Evolutionary conservation across 768 basidiomycete genomes (phyloP).

Genomic region (Fomitopsis pulvina): DNA sequence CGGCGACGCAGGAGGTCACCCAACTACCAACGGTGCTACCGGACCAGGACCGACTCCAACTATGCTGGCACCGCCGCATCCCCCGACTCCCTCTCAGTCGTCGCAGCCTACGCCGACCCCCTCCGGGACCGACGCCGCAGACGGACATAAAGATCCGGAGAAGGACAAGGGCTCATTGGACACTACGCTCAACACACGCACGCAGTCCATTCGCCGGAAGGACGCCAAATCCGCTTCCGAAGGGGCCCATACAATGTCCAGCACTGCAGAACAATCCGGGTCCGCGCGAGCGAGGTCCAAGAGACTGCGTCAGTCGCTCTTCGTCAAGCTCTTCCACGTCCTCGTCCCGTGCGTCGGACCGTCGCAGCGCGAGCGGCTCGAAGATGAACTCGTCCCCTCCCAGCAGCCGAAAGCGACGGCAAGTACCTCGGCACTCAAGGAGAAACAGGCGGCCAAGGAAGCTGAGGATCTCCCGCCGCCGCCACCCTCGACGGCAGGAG

Average conservation of each 20-base stretch:
- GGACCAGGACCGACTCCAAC: constrained; percentile 21
- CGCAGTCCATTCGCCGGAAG: constrained; percentile 22
- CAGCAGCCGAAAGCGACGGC: constrained; percentile 2
- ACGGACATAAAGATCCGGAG: constrained; percentile 34
- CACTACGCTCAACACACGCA: constrained; percentile 32
- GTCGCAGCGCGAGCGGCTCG: constrained; percentile 39
- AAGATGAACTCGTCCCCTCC: constrained; percentile 24
- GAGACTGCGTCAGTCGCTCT: constrained; percentile 43
- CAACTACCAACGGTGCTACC: constrained; percentile 4
- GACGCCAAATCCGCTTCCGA: constrained; percentile 27
- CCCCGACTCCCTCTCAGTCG: neutral
- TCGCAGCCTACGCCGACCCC: constrained; percentile 3
- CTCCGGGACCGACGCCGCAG: constrained; percentile 26
- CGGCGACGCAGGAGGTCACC: constrained; percentile 10
- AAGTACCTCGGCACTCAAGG: constrained; percentile 17
- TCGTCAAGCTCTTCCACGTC: constrained; percentile 52
- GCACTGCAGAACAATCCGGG: constrained; percentile 18
- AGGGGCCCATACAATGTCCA: constrained; percentile 26
- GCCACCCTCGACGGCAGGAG: constrained; percentile 6
- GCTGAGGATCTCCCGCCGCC: constrained; percentile 30
- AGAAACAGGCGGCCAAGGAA: constrained; percentile 22
- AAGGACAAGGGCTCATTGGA: constrained; percentile 42
- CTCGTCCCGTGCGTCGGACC: constrained; percentile 65
- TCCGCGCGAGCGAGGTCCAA: constrained; percentile 20
- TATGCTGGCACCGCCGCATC: constrained; percentile 10